Evolutionary conservation across 495 filamentous ascomycete genomes (phyloP).

Genomic region (Apodospora peruviana): DNA sequence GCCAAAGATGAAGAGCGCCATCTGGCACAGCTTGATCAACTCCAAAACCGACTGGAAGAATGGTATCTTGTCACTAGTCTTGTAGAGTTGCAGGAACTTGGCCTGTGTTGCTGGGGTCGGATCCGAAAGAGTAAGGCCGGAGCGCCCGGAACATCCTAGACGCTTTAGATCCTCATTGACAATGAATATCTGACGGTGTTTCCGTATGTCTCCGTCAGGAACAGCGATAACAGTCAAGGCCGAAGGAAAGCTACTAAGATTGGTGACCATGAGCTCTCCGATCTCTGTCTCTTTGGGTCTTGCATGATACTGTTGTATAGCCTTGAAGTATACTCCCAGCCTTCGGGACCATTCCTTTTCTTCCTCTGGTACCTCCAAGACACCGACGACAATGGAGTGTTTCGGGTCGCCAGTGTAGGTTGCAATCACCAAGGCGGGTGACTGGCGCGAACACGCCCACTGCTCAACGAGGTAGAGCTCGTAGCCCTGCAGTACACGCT

Average conservation of each 20-base stretch:
- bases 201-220: constrained; percentile 77
- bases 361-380: constrained; percentile 77
- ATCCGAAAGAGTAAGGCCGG: constrained; percentile 69
- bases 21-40: constrained; percentile 87
- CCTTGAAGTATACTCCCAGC: constrained; percentile 78
- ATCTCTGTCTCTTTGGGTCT: constrained; percentile 75
- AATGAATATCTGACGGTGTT: constrained; percentile 79
- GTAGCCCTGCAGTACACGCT: constrained; percentile 68
- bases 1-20: constrained; percentile 82
- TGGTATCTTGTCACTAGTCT: constrained; percentile 72
- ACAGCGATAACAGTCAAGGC: constrained; percentile 82
- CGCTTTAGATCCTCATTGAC: constrained; percentile 94
- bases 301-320: constrained; percentile 76
- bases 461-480: constrained; percentile 95
- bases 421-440: constrained; percentile 87
- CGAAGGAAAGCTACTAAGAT: constrained; percentile 83
- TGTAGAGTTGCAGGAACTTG: constrained; percentile 89
- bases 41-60: constrained; percentile 76
- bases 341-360: constrained; percentile 74
- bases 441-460: constrained; percentile 88
- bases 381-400: constrained; percentile 70
- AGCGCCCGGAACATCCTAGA: constrained; percentile 84
- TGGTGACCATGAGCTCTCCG: constrained; percentile 89
- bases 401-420: constrained; percentile 88
- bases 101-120: constrained; percentile 77